Evolutionary conservation across 495 filamentous ascomycete genomes (phyloP).

Genomic region (Xylaria longipes): DNA sequence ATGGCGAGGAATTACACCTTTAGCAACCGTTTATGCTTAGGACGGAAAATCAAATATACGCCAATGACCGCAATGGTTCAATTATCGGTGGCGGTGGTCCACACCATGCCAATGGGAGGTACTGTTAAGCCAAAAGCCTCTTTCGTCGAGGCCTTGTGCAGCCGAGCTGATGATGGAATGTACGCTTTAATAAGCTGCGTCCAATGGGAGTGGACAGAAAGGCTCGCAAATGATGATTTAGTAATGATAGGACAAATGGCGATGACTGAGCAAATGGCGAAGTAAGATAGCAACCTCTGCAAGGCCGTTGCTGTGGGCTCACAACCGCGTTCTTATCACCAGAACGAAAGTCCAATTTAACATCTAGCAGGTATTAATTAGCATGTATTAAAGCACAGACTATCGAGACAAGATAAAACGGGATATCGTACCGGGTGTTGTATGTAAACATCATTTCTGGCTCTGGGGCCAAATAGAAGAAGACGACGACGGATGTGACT

Average conservation of each 20-base stretch:
- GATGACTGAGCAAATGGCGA: background rate
- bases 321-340: conserved; percentile 7
- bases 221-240: background rate
- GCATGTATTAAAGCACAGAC: background rate
- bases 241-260: background rate
- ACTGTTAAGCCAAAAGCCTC: background rate
- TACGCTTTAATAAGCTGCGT: background rate
- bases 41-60: background rate
- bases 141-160: background rate
- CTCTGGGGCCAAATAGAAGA: background rate
- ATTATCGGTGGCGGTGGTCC: background rate
- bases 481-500: background rate
- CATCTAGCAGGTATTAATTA: background rate
- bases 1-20: conserved; percentile 10
- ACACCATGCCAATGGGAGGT: background rate
- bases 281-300: background rate
- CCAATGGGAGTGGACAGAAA: background rate
- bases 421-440: background rate
- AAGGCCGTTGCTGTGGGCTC: background rate
- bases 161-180: background rate
- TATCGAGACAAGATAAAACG: background rate
- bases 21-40: background rate
- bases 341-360: background rate
- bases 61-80: background rate
- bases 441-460: conserved; percentile 1